A percentile compares a stretch with the other conserved stretches of the same genome.
Conservation (phyloP, 257 asterid genomes). For the Solanum rostratum region DNA sequence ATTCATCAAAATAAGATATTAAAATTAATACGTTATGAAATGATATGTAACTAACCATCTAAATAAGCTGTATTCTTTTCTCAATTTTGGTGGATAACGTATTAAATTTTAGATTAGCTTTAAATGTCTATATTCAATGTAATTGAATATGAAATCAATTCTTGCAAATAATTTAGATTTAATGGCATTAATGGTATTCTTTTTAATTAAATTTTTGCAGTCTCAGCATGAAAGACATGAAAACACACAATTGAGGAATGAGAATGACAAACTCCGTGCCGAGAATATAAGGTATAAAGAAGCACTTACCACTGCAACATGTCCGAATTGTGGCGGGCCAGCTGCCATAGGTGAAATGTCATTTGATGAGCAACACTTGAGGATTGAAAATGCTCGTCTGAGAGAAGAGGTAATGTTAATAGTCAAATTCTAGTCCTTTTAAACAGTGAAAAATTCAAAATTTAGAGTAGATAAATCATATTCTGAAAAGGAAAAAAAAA, state of each 20-base stretch:
- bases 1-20: background rate
- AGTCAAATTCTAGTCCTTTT: background rate
- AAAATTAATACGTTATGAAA: background rate
- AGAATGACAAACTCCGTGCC: constrained; percentile 63
- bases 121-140: background rate
- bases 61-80: background rate
- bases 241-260: constrained; percentile 44
- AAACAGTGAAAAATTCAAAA: background rate
- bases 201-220: constrained; percentile 9
- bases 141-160: background rate
- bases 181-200: background rate
- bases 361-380: constrained; percentile 61
- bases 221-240: constrained; percentile 77
- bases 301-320: constrained; percentile 56
- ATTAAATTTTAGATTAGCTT: background rate
- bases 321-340: constrained; percentile 78
- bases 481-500: background rate
- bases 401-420: constrained; percentile 51
- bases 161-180: background rate
- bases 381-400: constrained; percentile 59
- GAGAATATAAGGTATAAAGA: constrained; percentile 64
- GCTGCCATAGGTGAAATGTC: constrained; percentile 78
- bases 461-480: background rate
- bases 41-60: background rate
- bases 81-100: background rate